A percentile compares a stretch with the other conserved stretches of the same genome.
phyloP scores from a whole-genome alignment of 192 early-diverging fungal species.

The Pilaira anomala region DNA sequence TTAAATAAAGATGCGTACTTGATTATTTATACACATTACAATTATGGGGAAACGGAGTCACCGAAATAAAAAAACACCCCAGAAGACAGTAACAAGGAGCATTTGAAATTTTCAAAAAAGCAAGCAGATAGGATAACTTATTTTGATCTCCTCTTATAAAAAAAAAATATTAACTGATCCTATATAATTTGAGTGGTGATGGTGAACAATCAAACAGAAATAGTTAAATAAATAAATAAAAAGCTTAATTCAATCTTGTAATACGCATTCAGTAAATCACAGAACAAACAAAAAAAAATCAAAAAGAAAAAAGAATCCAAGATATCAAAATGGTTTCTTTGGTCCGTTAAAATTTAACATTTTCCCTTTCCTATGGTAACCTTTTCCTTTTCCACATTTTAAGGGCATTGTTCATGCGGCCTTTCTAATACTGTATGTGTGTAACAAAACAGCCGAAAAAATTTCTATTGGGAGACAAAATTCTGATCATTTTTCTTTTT shows the following conservation, averaged over 20 bases:
- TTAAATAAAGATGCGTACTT: background rate
- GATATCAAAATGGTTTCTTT: too few species aligned
- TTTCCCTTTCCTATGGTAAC: background rate
- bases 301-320: too few species aligned
- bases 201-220: too few species aligned
- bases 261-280: too few species aligned
- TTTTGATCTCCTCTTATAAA: conserved; percentile 19
- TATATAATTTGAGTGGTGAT: too few species aligned
- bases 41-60: conserved; percentile 12
- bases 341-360: background rate
- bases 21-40: conserved; percentile 6
- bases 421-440: too few species aligned
- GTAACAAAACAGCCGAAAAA: background rate
- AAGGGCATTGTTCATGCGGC: background rate
- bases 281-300: too few species aligned
- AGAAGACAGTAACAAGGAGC: background rate
- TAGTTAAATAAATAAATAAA: too few species aligned
- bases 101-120: background rate
- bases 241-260: too few species aligned
- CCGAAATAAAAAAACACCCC: background rate
- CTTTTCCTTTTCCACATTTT: background rate
- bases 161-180: background rate
- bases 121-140: background rate
- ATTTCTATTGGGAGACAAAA: background rate
- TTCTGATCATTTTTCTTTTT: background rate